These are phyloP conservation scores for Penicillium italicum DNA, from an alignment of 2,329 filamentous ascomycete genomes.

Conservation along the genomic window DNA sequence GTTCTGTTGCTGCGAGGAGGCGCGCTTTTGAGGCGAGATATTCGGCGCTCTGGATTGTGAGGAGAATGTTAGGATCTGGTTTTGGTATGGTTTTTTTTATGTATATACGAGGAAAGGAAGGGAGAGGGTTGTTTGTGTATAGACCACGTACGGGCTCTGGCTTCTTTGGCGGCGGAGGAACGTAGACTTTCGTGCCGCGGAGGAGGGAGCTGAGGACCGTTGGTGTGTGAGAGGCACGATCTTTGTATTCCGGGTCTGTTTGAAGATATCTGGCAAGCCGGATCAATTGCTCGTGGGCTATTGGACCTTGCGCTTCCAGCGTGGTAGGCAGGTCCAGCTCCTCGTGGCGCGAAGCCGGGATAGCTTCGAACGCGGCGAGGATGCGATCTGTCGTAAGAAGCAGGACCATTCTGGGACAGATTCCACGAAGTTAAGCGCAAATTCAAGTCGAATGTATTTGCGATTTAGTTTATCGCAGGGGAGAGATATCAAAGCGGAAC, in stretches of 20 bases:
- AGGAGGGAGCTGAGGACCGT: slow-evolving; percentile 67
- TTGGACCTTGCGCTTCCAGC: slow-evolving; percentile 32
- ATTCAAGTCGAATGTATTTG: neutral
- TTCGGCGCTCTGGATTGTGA: slow-evolving; percentile 59
- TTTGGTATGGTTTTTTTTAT: neutral
- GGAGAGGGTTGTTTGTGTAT: neutral
- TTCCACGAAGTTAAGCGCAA: neutral
- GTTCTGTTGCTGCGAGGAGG: slow-evolving; percentile 78
- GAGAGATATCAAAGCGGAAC: slow-evolving; percentile 19
- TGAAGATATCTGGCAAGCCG: slow-evolving; percentile 33
- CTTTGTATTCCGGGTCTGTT: slow-evolving; percentile 11
- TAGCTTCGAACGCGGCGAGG: slow-evolving; percentile 36
- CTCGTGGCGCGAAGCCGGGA: slow-evolving; percentile 31
- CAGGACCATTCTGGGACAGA: slow-evolving; percentile 37
- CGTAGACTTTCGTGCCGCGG: slow-evolving; percentile 67
- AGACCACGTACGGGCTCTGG: slow-evolving; percentile 63
- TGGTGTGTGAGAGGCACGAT: neutral
- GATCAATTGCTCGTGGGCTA: slow-evolving; percentile 44
- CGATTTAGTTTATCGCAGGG: neutral
- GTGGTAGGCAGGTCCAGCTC: slow-evolving; percentile 35
- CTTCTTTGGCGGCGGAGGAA: slow-evolving; percentile 76
- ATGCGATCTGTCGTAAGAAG: slow-evolving; percentile 41
- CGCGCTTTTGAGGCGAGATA: slow-evolving; percentile 85
- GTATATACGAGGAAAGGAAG: neutral
- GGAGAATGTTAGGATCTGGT: neutral